Conservation (phyloP, 2,329 filamentous ascomycete species). For the Plectosphaerella plurivora region DNA sequence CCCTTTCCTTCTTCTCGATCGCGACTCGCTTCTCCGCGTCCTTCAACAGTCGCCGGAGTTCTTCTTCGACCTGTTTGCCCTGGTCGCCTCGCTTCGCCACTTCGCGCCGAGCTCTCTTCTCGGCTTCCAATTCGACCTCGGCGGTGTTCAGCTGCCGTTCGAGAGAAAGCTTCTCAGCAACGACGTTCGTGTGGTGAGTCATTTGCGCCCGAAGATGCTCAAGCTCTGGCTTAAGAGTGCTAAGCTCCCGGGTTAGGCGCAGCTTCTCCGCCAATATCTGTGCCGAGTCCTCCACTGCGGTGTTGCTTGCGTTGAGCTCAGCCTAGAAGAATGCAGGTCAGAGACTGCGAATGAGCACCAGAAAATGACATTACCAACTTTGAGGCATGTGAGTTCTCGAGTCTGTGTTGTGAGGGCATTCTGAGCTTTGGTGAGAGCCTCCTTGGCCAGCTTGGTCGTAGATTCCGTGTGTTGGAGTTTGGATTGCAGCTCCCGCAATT, state of each 20-base stretch:
- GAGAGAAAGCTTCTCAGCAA: slow-evolving; percentile 75
- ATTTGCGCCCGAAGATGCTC: slow-evolving; percentile 53
- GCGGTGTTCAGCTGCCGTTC: slow-evolving; percentile 73
- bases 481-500: slow-evolving; percentile 43
- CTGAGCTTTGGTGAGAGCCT: slow-evolving; percentile 40
- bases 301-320: slow-evolving; percentile 66
- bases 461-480: slow-evolving; percentile 27
- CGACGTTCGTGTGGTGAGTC: slow-evolving; percentile 58
- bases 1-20: slow-evolving; percentile 17
- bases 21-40: slow-evolving; percentile 30
- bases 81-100: neutral
- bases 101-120: slow-evolving; percentile 40
- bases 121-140: slow-evolving; percentile 78
- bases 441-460: slow-evolving; percentile 34
- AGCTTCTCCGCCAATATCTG: slow-evolving; percentile 61
- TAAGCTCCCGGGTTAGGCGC: slow-evolving; percentile 45
- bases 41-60: slow-evolving; percentile 30
- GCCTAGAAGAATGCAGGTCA: slow-evolving; percentile 41
- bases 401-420: slow-evolving; percentile 42
- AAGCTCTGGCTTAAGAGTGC: slow-evolving; percentile 48
- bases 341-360: neutral
- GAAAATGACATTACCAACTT: slow-evolving; percentile 27
- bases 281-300: slow-evolving; percentile 63
- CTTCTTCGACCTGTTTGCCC: slow-evolving; percentile 35
- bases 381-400: slow-evolving; percentile 41